Percentiles rank a stretch among this genome's conserved stretches.
phyloP scores from a whole-genome alignment of 345 rosid species.

The Luvunga scandens region DNA sequence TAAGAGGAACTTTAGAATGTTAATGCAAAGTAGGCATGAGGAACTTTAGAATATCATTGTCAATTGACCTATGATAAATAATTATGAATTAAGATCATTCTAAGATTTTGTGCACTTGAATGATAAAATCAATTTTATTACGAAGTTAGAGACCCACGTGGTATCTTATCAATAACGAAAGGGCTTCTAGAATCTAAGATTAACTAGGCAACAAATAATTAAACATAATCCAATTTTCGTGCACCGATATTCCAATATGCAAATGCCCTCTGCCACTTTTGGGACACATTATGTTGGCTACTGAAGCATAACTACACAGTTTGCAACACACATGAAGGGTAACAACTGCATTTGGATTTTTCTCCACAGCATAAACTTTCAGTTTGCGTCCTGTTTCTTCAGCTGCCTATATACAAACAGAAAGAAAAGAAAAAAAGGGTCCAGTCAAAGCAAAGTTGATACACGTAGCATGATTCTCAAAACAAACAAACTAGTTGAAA shows the following conservation, averaged over 20 bases:
- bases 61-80: not conserved
- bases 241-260: not conserved
- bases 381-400: constrained; percentile 87
- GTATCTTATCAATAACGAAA: not conserved
- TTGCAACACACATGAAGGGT: constrained; percentile 82
- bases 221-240: not conserved
- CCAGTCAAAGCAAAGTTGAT: constrained; percentile 14
- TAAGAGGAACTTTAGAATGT: too few relatives aligned
- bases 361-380: constrained; percentile 92
- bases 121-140: not conserved
- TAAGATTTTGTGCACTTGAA: not conserved
- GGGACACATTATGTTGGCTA: not conserved
- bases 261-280: not conserved
- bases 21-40: not conserved
- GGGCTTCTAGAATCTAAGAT: not conserved
- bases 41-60: not conserved
- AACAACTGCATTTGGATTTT: constrained; percentile 98
- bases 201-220: not conserved
- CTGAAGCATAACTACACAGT: constrained; percentile 1
- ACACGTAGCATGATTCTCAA: not conserved
- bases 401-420: constrained; percentile 64
- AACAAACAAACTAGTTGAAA: constrained; percentile 8
- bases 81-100: not conserved
- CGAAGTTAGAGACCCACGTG: not conserved
- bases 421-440: constrained; percentile 15